Evolutionary conservation across 2,329 filamentous ascomycete species (phyloP).

Genomic region (Clarireedia sp.): DNA sequence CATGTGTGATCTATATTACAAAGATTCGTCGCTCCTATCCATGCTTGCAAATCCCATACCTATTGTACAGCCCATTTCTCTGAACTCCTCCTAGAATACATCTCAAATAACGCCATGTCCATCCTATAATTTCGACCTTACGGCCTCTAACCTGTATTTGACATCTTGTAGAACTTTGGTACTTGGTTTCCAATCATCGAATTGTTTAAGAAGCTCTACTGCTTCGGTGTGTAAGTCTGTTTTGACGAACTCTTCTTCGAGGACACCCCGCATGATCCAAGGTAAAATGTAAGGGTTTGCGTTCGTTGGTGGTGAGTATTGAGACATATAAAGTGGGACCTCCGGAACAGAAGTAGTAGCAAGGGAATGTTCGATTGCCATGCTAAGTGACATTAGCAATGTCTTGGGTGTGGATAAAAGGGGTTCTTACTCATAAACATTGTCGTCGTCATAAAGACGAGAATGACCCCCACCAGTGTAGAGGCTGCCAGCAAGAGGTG

Average conservation of each 20-base stretch:
- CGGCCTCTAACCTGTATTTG: slow-evolving; percentile 85
- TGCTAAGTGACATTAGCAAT: slow-evolving; percentile 31
- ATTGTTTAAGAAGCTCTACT: slow-evolving; percentile 70
- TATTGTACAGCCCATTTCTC: slow-evolving; percentile 3
- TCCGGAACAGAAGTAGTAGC: slow-evolving; percentile 55
- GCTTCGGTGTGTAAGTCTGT: slow-evolving; percentile 72
- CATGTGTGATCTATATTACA: slow-evolving; percentile 1
- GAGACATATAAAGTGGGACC: slow-evolving; percentile 42
- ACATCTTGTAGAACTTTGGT: slow-evolving; percentile 94
- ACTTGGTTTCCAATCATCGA: slow-evolving; percentile 85
- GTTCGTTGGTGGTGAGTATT: slow-evolving; percentile 41
- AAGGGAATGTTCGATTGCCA: slow-evolving; percentile 64
- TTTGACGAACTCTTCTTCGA: slow-evolving; percentile 88
- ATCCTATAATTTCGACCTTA: slow-evolving; percentile 65
- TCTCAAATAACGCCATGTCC: neutral
- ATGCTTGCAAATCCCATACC: neutral
- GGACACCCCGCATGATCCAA: slow-evolving; percentile 87
- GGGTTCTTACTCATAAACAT: slow-evolving; percentile 63
- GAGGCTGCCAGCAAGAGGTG: slow-evolving; percentile 80
- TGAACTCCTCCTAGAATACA: neutral
- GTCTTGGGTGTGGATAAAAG: slow-evolving; percentile 10
- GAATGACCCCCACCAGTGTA: slow-evolving; percentile 93
- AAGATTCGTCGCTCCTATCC: neutral
- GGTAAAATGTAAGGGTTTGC: slow-evolving; percentile 85
- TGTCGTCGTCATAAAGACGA: slow-evolving; percentile 80